phyloP scores from a whole-genome alignment of 164 flowering plant species.

The Akebia trifoliata region DNA sequence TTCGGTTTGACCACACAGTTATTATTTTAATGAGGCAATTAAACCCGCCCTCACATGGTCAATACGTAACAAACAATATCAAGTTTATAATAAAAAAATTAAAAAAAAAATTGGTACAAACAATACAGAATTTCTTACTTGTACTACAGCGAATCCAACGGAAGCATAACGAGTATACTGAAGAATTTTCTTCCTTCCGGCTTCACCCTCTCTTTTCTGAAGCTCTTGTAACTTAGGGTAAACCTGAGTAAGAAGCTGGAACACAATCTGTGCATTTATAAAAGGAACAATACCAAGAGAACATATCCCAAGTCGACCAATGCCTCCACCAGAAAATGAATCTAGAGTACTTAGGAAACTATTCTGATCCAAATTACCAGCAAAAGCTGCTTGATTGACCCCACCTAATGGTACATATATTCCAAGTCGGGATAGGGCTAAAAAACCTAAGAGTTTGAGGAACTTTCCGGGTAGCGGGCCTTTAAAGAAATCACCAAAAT shows the following conservation, averaged over 20 bases:
- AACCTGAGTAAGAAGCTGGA: conserved; percentile 93
- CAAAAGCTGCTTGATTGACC: conserved; percentile 89
- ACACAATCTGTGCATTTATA: conserved; percentile 94
- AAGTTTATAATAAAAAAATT: no score
- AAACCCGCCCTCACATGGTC: no score
- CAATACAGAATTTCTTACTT: conserved; percentile 56
- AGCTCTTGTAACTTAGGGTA: conserved; percentile 98
- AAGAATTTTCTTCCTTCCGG: conserved; percentile 92
- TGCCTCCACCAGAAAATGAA: conserved; percentile 99
- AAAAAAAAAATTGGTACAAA: no score
- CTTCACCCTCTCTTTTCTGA: conserved; percentile 99
- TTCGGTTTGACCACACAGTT: no score
- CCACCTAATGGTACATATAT: conserved; percentile 96
- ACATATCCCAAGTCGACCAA: conserved; percentile 94
- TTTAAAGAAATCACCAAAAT: conserved; percentile 96
- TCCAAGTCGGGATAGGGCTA: conserved; percentile 90
- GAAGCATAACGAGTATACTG: conserved; percentile 99
- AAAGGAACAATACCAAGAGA: conserved; percentile 99
- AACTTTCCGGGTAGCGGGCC: conserved; percentile 98
- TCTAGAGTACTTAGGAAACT: conserved; percentile 89
- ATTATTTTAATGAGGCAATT: neutral
- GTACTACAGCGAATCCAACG: conserved; percentile 95
- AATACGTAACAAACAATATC: no score
- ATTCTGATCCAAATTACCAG: conserved; percentile 91
- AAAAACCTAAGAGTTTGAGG: conserved; percentile 76